These are phyloP conservation scores for Phytophthora boehmeriae DNA, from an alignment of 352 stramenopile genomes.

Conservation along the genomic window DNA sequence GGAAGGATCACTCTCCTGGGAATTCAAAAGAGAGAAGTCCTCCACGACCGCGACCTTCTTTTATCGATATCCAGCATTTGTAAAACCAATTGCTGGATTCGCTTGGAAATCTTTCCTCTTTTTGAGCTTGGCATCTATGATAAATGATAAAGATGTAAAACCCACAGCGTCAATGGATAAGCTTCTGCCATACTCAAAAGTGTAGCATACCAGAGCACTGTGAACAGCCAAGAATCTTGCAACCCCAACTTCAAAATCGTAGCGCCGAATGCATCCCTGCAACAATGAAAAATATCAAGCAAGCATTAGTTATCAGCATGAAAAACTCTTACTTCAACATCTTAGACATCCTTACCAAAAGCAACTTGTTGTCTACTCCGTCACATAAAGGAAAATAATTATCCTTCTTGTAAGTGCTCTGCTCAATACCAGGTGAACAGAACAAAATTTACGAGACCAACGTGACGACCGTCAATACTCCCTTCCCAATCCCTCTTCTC, in stretches of 20 bases:
- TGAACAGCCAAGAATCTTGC: slow-evolving; percentile 76
- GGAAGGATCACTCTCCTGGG: slow-evolving; percentile 60
- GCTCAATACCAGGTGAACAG: not conserved
- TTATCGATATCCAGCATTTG: slow-evolving; percentile 74
- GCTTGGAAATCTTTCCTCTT: slow-evolving; percentile 51
- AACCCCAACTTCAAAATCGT: slow-evolving; percentile 77
- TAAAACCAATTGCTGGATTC: slow-evolving; percentile 72
- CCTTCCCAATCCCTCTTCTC: no score
- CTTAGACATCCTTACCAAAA: slow-evolving; percentile 47
- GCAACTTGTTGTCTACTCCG: slow-evolving; percentile 42
- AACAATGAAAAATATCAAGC: not conserved
- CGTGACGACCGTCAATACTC: not conserved
- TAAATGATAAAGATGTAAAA: not conserved
- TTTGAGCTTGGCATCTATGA: slow-evolving; percentile 64
- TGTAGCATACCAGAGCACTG: slow-evolving; percentile 50
- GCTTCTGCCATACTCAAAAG: not conserved
- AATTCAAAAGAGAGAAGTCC: slow-evolving; percentile 74
- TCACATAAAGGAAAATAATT: slow-evolving; percentile 85
- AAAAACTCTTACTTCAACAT: not conserved
- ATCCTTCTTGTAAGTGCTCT: slow-evolving; percentile 72
- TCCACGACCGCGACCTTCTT: slow-evolving; percentile 67
- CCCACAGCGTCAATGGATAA: not conserved
- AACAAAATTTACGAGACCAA: not conserved
- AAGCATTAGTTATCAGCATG: not conserved
- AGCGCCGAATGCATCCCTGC: slow-evolving; percentile 71